Conservation (phyloP, 306 rosid genomes). For the barrel medic (Medicago truncatula) region DNA sequence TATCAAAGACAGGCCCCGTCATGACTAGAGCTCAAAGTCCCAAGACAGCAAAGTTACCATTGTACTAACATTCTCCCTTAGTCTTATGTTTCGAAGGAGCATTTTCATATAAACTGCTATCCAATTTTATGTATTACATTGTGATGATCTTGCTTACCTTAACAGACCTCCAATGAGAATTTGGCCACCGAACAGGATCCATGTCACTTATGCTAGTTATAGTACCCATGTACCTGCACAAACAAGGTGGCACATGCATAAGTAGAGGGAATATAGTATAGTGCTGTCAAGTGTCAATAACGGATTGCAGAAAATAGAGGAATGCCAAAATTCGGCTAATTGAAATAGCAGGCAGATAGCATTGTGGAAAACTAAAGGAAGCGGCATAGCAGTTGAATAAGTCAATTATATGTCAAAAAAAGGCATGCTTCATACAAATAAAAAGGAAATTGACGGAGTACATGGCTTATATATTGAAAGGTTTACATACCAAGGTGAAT, state of each 20-base stretch:
- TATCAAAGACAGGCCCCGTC: constrained; percentile 11
- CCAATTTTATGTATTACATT: not conserved
- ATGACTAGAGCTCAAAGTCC: not conserved
- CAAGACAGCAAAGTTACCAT: constrained; percentile 10
- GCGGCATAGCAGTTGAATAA: no score
- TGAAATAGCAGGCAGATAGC: no score
- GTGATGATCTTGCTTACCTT: constrained; percentile 56
- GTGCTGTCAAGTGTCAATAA: no score
- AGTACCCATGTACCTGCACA: constrained; percentile 89
- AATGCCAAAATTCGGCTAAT: no score
- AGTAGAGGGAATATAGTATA: constrained; percentile 23
- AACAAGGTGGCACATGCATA: constrained; percentile 16
- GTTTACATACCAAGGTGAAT: no score
- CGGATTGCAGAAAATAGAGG: no score
- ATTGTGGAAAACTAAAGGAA: no score
- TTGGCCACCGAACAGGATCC: constrained; percentile 87
- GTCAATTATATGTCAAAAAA: no score
- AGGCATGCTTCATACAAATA: no score
- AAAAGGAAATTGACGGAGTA: no score
- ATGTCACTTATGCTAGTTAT: constrained; percentile 85
- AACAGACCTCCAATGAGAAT: constrained; percentile 90
- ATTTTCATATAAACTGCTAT: constrained; percentile 14
- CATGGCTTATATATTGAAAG: no score
- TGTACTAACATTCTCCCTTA: not conserved
- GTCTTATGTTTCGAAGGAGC: constrained; percentile 12